Conservation (phyloP, 108 stramenopile species). For the Discostella stelligeroides region DNA sequence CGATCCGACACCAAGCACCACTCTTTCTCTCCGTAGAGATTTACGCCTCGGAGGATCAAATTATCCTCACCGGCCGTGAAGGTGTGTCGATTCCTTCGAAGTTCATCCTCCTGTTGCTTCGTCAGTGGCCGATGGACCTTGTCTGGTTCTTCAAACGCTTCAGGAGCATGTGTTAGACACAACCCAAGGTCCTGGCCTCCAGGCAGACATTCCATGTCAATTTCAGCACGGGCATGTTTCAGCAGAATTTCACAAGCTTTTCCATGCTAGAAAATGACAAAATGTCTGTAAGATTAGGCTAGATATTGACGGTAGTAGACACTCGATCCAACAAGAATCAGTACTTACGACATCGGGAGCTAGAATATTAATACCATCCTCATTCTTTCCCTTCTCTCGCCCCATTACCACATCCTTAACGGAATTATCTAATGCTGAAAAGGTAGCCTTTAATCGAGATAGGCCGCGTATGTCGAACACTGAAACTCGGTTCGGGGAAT, state of each 20-base stretch:
- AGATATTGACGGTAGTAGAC: not conserved
- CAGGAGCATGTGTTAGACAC: conserved; percentile 56
- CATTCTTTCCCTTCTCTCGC: conserved; percentile 19
- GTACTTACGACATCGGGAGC: conserved; percentile 26
- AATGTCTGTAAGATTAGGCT: not conserved
- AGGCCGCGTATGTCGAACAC: conserved; percentile 80
- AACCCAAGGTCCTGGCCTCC: conserved; percentile 54
- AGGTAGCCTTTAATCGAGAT: conserved; percentile 67
- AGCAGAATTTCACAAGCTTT: conserved; percentile 72
- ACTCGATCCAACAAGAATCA: not conserved
- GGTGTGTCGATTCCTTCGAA: conserved; percentile 66
- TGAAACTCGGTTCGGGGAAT: conserved; percentile 43
- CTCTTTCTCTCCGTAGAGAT: conserved; percentile 88
- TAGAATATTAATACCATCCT: conserved; percentile 47
- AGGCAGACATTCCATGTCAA: conserved; percentile 59
- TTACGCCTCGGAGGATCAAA: conserved; percentile 59
- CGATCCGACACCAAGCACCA: conserved; percentile 86
- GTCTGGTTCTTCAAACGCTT: conserved; percentile 61
- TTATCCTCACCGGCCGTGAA: conserved; percentile 87
- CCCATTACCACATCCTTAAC: conserved; percentile 53
- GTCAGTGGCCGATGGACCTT: conserved; percentile 55
- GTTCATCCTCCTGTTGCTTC: conserved; percentile 50
- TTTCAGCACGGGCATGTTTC: conserved; percentile 62
- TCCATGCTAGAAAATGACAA: conserved; percentile 44
- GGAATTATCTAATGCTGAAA: conserved; percentile 74